Evolutionary conservation across 2,329 filamentous ascomycete genomes (phyloP).

Genomic region (Coleophoma crateriformis): DNA sequence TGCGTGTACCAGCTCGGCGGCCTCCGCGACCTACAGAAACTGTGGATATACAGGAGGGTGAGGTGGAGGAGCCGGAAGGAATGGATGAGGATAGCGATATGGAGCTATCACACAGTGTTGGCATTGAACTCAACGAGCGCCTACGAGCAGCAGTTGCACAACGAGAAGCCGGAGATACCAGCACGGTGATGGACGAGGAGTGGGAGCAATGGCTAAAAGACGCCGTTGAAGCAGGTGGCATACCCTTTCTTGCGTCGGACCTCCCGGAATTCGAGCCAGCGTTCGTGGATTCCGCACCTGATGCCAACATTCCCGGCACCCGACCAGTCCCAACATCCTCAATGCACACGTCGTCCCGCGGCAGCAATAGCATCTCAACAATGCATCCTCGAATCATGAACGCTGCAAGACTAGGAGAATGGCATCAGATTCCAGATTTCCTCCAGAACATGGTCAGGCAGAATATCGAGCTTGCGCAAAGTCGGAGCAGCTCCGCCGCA

Average conservation of each 20-base stretch:
- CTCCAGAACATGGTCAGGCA: conserved; percentile 46
- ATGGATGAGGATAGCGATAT: conserved; percentile 30
- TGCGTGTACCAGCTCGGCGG: conserved; percentile 12
- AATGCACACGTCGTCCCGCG: conserved; percentile 9
- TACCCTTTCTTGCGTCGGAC: conserved; percentile 37
- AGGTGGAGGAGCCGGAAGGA: conserved; percentile 27
- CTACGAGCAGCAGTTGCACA: conserved; percentile 58
- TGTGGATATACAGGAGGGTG: conserved; percentile 27
- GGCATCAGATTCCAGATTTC: conserved; percentile 52
- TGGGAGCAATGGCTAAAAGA: conserved; percentile 74
- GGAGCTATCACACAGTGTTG: conserved; percentile 48
- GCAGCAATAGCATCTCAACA: conserved; percentile 14
- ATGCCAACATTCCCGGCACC: conserved; percentile 27
- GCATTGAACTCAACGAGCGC: conserved; percentile 57
- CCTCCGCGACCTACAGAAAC: conserved; percentile 14
- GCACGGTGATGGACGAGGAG: conserved; percentile 59
- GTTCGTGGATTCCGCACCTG: conserved; percentile 13
- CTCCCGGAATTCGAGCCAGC: conserved; percentile 9
- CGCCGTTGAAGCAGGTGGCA: conserved; percentile 56
- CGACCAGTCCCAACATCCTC: conserved; percentile 25
- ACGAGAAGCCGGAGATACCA: conserved; percentile 53
- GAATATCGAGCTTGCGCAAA: conserved; percentile 9
- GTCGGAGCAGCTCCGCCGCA: background rate
- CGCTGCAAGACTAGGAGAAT: conserved; percentile 49
- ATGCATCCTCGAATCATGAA: conserved; percentile 47